These are phyloP conservation scores for Starmerella kuoi DNA, from an alignment of 805 yeast species.

Conservation along the genomic window DNA sequence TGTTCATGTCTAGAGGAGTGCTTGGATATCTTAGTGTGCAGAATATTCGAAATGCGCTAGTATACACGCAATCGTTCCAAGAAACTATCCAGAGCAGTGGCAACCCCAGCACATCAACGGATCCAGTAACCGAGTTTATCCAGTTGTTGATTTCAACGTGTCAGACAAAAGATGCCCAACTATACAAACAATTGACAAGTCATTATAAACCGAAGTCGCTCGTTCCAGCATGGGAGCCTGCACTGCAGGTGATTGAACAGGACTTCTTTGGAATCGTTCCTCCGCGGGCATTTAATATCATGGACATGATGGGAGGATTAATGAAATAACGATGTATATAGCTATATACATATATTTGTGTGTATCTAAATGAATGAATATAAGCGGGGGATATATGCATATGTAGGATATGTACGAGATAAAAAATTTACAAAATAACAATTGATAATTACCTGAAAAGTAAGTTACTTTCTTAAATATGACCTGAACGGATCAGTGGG, in stretches of 20 bases:
- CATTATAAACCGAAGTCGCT: conserved; percentile 35
- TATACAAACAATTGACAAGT: conserved; percentile 41
- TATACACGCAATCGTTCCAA: conserved; percentile 27
- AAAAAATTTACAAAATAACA: no score
- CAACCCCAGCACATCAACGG: conserved; percentile 21
- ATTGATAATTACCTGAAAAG: no score
- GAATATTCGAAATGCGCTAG: conserved; percentile 48
- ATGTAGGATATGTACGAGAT: no score
- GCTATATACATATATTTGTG: not conserved
- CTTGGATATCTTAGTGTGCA: conserved; percentile 60
- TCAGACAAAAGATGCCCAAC: conserved; percentile 39
- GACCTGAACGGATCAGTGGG: not conserved
- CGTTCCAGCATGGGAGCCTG: conserved; percentile 31
- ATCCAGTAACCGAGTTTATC: conserved; percentile 40
- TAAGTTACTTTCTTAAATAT: not conserved
- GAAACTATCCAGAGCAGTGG: conserved; percentile 20
- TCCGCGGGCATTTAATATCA: conserved; percentile 41
- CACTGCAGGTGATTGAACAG: conserved; percentile 47
- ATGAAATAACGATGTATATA: conserved; percentile 23
- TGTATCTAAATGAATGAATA: not conserved
- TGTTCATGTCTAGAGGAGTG: conserved; percentile 45
- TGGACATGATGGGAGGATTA: conserved; percentile 66
- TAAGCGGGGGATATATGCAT: not conserved
- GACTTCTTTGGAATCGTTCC: conserved; percentile 48
- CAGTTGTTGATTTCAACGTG: conserved; percentile 54